Conservation (phyloP, 495 filamentous ascomycete species). For the Podospora sp. region DNA sequence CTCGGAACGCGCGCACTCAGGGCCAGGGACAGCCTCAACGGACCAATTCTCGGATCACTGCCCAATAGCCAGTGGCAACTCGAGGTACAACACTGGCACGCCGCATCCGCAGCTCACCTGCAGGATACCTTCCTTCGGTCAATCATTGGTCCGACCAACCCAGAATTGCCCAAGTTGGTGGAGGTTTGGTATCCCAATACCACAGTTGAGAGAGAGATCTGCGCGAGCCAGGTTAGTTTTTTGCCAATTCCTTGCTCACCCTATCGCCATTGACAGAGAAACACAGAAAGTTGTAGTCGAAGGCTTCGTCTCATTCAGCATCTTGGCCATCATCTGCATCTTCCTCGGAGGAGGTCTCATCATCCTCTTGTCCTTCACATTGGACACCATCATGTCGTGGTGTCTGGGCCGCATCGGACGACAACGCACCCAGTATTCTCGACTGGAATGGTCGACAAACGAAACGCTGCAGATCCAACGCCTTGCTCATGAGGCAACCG, state of each 20-base stretch:
- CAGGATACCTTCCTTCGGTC: slow-evolving; percentile 32
- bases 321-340: slow-evolving; percentile 32
- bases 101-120: slow-evolving; percentile 28
- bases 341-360: slow-evolving; percentile 30
- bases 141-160: slow-evolving; percentile 25
- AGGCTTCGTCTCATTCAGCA: slow-evolving; percentile 18
- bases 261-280: not conserved
- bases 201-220: slow-evolving; percentile 2
- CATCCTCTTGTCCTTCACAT: slow-evolving; percentile 18
- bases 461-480: slow-evolving; percentile 5
- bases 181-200: not conserved
- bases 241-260: not conserved
- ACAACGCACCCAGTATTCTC: not conserved
- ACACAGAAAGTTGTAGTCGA: slow-evolving; percentile 23
- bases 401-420: not conserved
- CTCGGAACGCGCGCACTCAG: not conserved
- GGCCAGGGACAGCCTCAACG: slow-evolving; percentile 6
- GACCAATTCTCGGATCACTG: slow-evolving; percentile 18
- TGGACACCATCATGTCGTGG: slow-evolving; percentile 14
- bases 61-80: slow-evolving; percentile 40
- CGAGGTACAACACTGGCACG: slow-evolving; percentile 36
- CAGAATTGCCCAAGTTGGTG: not conserved
- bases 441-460: slow-evolving; percentile 4
- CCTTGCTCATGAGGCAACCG: slow-evolving; percentile 1
- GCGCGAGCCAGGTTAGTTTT: slow-evolving; percentile 3